Evolutionary conservation across 495 filamentous ascomycete species (phyloP).

Genomic region (Tuber indicum): DNA sequence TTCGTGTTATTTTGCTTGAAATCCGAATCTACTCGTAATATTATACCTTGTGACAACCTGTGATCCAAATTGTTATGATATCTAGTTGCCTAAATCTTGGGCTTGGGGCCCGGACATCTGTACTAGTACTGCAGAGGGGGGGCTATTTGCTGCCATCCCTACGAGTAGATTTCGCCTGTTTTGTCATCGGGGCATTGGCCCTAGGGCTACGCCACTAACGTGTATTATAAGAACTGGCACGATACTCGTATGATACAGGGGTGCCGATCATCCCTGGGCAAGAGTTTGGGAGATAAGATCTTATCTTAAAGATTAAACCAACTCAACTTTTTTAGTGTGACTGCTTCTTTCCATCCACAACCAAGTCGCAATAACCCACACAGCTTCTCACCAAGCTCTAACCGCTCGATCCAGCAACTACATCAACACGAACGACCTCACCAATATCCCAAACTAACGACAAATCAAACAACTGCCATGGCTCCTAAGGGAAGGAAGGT

Average conservation of each 20-base stretch:
- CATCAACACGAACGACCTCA: conserved; percentile 24
- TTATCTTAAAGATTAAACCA: conserved; percentile 3
- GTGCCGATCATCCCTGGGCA: neutral
- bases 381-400: conserved; percentile 17
- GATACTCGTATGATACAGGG: too few species aligned
- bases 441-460: conserved; percentile 21
- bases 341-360: conserved; percentile 31
- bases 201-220: neutral
- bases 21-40: neutral
- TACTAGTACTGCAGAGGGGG: neutral
- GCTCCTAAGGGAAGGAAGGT: conserved; percentile 44
- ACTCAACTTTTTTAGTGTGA: conserved; percentile 17
- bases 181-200: neutral
- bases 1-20: neutral
- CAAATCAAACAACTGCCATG: conserved; percentile 33
- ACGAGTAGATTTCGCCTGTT: neutral
- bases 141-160: neutral
- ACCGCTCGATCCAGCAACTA: conserved; percentile 15
- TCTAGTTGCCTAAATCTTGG: neutral
- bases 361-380: conserved; percentile 22
- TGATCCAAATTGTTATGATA: neutral
- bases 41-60: neutral
- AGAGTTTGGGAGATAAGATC: neutral
- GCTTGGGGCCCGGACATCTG: neutral
- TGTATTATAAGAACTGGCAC: neutral